Base-by-base conservation (phyloP, 192 early-diverging fungal species). In the Linnemannia elongata region DNA sequence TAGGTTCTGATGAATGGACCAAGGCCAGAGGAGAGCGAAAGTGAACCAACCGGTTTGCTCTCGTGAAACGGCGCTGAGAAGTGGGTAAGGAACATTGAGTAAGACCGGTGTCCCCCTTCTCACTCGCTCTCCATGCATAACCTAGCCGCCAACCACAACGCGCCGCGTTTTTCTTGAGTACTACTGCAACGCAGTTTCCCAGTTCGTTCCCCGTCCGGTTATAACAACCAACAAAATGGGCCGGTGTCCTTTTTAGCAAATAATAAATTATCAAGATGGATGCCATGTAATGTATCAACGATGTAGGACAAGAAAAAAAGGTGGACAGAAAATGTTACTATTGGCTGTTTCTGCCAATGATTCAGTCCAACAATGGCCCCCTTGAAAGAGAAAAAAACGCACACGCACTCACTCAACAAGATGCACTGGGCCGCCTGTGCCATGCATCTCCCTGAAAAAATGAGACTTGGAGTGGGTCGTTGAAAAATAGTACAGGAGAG, bases 1-100 rank as follows among this genome's bases (percentile, higher is more conserved):
- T 84, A 84, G 82, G 82, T 24, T 84, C 82, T n/a, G 82, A 78
- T 41, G 82, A 84, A 71, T 84, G 82, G 82, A 45, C 77, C 33
- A 78, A 72, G 20, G 72, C 82, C 63, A 77, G 82, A 20, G 82
- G 82, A 35, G 82, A 84, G 30, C 52, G 82, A 33, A 54, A 63
- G n/a, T 76, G 55, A 76, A 41, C 4, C 41, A 24, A 49, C 41
- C 72, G 13, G 8, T 33, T 66, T 15, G 10, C 1, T 66, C 8
- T 27, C 2, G 33, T 12, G 27, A 30, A 10, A 2, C 2, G 13
- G 30, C 12, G 27, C 44, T 30, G 27, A 33, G n/a, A 60, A 9
- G 7, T 13, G 27, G 30, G 30, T 30, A 30, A 66, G 55, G 55
- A 60, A 60, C n/a, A 66, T 1, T 13, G 60, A 33, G 12, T 66